Conservation (phyloP, 441 rosid species). For the Brassica hybrid region DNA sequence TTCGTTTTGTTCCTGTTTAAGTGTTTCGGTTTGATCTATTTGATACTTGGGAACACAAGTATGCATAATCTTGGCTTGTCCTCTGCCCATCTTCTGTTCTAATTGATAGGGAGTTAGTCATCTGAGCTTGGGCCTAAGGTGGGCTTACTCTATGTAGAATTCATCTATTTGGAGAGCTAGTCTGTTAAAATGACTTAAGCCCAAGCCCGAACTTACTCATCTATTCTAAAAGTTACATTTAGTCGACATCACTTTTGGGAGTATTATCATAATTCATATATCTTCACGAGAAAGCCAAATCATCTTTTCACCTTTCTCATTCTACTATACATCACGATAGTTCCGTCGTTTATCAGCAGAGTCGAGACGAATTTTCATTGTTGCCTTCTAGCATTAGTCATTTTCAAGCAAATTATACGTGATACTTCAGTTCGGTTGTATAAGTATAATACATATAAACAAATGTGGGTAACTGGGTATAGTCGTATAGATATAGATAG, state of each 20-base stretch:
- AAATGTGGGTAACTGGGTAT: not conserved
- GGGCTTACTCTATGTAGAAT: not conserved
- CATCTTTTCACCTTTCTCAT: too few species aligned
- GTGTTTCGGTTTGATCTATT: not conserved
- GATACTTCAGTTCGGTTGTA: not conserved
- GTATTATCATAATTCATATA: not conserved
- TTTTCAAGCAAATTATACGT: conserved; percentile 9
- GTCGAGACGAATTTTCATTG: not conserved
- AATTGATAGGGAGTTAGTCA: too few species aligned
- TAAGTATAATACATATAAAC: not conserved
- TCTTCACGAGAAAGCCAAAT: too few species aligned
- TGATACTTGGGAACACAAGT: not conserved
- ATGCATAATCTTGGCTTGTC: not conserved
- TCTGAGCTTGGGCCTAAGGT: not conserved
- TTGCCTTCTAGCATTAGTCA: conserved; percentile 4
- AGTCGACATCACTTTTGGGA: conserved; percentile 17
- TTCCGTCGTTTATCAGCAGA: too few species aligned
- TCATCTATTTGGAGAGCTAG: not conserved
- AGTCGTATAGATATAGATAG: not conserved
- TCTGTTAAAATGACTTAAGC: not conserved
- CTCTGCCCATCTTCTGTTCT: not conserved
- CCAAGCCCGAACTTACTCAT: not conserved
- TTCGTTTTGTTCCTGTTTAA: not conserved
- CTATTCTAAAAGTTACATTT: not conserved
- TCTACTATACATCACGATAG: too few species aligned